Conservation (phyloP, 2,329 filamentous ascomycete genomes). For the Trichoderma cornu-damae region DNA sequence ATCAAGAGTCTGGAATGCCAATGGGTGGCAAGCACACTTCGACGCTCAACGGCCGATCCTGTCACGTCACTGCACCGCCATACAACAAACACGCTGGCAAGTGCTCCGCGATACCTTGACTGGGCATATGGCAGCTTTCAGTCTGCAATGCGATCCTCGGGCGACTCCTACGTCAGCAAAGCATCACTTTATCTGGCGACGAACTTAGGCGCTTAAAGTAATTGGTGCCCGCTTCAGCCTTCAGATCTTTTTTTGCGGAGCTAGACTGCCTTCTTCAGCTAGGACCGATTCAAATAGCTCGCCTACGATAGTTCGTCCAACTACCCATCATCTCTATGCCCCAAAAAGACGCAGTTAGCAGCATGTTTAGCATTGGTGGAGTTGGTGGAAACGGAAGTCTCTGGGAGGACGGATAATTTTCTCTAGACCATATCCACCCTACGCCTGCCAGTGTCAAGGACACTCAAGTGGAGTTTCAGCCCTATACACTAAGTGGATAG, state of each 20-base stretch:
- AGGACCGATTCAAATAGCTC: neutral
- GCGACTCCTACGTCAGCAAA: slow-evolving; percentile 7
- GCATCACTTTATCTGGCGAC: neutral
- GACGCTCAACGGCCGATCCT: neutral
- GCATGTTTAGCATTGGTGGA: too few species aligned
- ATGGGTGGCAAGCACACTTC: neutral
- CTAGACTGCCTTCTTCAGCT: neutral
- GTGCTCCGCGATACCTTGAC: neutral
- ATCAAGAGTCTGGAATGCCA: neutral
- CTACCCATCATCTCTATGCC: slow-evolving; percentile 13
- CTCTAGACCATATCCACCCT: slow-evolving; percentile 7
- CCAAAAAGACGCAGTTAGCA: neutral
- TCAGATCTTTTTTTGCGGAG: slow-evolving; percentile 1
- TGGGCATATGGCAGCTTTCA: neutral
- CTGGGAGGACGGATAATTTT: neutral
- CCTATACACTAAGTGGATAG: neutral
- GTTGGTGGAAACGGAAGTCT: neutral
- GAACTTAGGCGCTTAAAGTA: neutral
- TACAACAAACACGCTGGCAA: neutral
- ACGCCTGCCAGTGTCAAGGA: neutral
- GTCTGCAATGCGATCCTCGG: neutral
- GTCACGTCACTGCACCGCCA: neutral
- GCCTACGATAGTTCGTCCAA: neutral
- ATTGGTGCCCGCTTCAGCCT: slow-evolving; percentile 10
- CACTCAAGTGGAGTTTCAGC: neutral